Base-by-base conservation (phyloP, 257 asterid species). In the Leptodermis oblonga region DNA sequence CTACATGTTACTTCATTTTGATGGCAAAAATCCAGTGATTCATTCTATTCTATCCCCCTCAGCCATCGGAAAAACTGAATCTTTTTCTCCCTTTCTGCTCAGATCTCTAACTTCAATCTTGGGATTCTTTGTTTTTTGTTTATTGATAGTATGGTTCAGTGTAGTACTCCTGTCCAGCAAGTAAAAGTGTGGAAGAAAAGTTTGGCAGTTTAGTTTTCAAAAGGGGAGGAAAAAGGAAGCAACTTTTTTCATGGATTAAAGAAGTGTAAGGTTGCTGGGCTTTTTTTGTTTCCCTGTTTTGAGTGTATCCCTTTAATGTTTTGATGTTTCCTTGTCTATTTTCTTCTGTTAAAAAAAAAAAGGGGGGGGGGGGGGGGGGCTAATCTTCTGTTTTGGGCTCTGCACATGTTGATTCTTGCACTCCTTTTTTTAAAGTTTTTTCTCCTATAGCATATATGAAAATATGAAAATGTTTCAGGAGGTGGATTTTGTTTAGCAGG, bases 191-290 rank as follows among this genome's bases (percentile, higher is more conserved):
- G 72, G n/a, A 26, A 66, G 26, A 12, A 17, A 12, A 51, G 62
- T 67, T 33, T 30, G 23, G 58, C 6, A 22, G 22, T 51, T 1
- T n/a, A 33, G 67, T 60, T 60, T 60, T 34, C 26, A n/a, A n/a
- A 33, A 18, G 43, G 20, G 61, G 66, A 1, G 58, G 28, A 22
- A 60, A 25, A n/a, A n/a, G n/a, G n/a, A 66, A 48, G 60, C 46
- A 2, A 48, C 13, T 23, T 49, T 66, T 59, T 67, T 11, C 45
- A 66, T 46, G 45, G 59, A 65, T 67, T 11, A 4, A 13, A 41
- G 39, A 12, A 26, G 30, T 31, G 33, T 45, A 67, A 48, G 77
- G 73, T 74, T 63, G 23, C 61, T 70, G 39, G 68, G 61, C 54
- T 22, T 70, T 26, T 17, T 17, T 60, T 74, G 13, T 18, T 41